Evolutionary conservation across 2,329 filamentous ascomycete genomes (phyloP).

Genomic region (Trichophyton verrucosum): DNA sequence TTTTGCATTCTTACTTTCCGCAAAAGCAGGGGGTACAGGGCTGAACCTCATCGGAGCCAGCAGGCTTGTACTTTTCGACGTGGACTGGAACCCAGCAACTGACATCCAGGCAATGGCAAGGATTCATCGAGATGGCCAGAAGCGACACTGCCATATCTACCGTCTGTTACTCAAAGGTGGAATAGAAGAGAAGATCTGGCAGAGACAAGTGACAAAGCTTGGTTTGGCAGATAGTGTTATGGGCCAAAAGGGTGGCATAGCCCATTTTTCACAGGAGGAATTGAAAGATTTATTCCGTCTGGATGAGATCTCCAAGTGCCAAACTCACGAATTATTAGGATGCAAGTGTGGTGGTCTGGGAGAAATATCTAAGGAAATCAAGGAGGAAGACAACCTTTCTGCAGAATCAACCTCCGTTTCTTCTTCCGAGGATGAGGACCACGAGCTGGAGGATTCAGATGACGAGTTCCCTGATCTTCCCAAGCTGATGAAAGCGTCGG

Average conservation of each 20-base stretch:
- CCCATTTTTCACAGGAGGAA: constrained; percentile 54
- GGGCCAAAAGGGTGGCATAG: constrained; percentile 48
- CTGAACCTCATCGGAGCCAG: constrained; percentile 60
- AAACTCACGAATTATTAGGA: constrained; percentile 55
- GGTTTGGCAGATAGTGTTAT: constrained; percentile 60
- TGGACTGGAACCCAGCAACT: constrained; percentile 65
- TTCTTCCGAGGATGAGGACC: constrained; percentile 14
- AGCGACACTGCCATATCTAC: constrained; percentile 55
- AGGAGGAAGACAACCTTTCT: constrained; percentile 1
- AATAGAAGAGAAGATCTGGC: constrained; percentile 63
- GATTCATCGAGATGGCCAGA: constrained; percentile 61
- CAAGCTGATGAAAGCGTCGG: constrained; percentile 29
- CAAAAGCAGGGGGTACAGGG: constrained; percentile 58
- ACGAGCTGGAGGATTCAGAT: constrained; percentile 12
- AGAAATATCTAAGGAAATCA: constrained; percentile 5
- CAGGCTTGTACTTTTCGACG: constrained; percentile 57
- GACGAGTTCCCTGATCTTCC: constrained; percentile 17
- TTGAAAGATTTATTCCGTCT: constrained; percentile 55
- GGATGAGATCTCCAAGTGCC: constrained; percentile 48
- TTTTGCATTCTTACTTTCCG: constrained; percentile 60
- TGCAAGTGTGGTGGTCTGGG: constrained; percentile 51
- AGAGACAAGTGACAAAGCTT: constrained; percentile 58
- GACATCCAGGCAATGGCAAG: constrained; percentile 65
- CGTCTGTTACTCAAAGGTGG: constrained; percentile 55
- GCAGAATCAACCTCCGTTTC: constrained; percentile 4